These are phyloP conservation scores for Nematodospora anomalae DNA, from an alignment of 1,139 yeast species.

Conservation along the genomic window DNA sequence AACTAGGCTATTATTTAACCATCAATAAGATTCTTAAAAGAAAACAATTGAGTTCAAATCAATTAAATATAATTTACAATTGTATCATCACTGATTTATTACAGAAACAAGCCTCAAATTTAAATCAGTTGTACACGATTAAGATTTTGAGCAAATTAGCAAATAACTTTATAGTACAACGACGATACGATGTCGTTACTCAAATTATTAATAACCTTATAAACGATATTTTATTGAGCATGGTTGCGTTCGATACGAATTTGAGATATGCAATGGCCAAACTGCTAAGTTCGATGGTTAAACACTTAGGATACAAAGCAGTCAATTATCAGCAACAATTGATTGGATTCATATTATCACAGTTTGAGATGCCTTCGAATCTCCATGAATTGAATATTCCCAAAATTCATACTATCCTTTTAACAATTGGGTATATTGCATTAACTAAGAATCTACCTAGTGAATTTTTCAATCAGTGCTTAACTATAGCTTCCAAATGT, in stretches of 20 bases:
- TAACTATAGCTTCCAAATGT: conserved; percentile 43
- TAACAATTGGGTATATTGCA: conserved; percentile 37
- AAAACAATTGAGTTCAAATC: conserved; percentile 13
- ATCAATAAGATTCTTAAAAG: conserved; percentile 38
- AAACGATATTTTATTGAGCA: conserved; percentile 26
- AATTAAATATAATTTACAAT: conserved; percentile 19
- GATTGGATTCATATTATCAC: conserved; percentile 25
- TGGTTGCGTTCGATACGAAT: conserved; percentile 29
- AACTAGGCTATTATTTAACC: conserved; percentile 40
- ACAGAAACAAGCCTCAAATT: conserved; percentile 18
- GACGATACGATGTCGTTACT: conserved; percentile 21
- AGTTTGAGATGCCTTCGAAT: conserved; percentile 28
- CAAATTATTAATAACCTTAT: conserved; percentile 30
- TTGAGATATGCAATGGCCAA: conserved; percentile 42
- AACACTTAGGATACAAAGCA: conserved; percentile 22
- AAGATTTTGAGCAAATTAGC: conserved; percentile 37
- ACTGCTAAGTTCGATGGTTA: conserved; percentile 27
- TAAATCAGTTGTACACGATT: conserved; percentile 31
- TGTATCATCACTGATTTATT: conserved; percentile 14
- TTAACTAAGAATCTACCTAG: conserved; percentile 31
- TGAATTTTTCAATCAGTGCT: conserved; percentile 22
- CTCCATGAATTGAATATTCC: conserved; percentile 29
- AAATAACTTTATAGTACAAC: conserved; percentile 16
- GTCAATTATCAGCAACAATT: conserved; percentile 39
- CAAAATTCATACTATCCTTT: conserved; percentile 35